A percentile compares a stretch with the other conserved stretches of the same genome.
phyloP scores from a whole-genome alignment of 345 rosid genomes.

The Excoecaria agallocha region DNA sequence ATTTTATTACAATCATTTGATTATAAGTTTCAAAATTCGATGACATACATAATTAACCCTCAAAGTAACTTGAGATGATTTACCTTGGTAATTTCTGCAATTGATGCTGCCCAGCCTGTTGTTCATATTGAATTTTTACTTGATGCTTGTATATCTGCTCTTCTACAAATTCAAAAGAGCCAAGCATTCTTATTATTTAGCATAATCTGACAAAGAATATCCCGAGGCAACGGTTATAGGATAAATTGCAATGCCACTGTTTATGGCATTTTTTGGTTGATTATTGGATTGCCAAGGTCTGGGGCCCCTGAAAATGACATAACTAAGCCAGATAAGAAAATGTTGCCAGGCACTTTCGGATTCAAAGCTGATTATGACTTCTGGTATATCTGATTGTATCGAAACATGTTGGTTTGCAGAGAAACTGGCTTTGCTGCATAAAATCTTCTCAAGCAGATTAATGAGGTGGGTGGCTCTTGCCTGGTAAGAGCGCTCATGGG shows the following conservation, averaged over 20 bases:
- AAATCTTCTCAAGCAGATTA: constrained; percentile 33
- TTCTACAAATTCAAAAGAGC: neutral
- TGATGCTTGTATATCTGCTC: neutral
- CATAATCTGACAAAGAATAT: neutral
- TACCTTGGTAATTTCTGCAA: neutral
- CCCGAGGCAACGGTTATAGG: neutral
- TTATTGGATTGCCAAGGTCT: neutral
- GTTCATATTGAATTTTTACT: neutral
- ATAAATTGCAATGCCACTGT: neutral
- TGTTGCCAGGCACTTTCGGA: too few relatives aligned
- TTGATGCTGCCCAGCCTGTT: neutral
- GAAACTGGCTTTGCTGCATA: constrained; percentile 52
- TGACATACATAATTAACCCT: too few relatives aligned
- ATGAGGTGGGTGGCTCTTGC: constrained; percentile 16
- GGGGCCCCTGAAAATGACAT: neutral
- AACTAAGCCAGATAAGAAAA: neutral
- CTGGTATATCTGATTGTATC: constrained; percentile 2
- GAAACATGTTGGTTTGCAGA: constrained; percentile 30
- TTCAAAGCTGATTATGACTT: neutral
- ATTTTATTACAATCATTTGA: too few relatives aligned
- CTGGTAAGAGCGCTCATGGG: constrained; percentile 15
- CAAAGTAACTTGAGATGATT: neutral
- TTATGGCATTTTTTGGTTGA: neutral
- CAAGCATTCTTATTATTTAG: neutral
- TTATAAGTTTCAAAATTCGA: too few relatives aligned